phyloP scores from a whole-genome alignment of 2,329 filamentous ascomycete species.

The Exophiala aquamarina region DNA sequence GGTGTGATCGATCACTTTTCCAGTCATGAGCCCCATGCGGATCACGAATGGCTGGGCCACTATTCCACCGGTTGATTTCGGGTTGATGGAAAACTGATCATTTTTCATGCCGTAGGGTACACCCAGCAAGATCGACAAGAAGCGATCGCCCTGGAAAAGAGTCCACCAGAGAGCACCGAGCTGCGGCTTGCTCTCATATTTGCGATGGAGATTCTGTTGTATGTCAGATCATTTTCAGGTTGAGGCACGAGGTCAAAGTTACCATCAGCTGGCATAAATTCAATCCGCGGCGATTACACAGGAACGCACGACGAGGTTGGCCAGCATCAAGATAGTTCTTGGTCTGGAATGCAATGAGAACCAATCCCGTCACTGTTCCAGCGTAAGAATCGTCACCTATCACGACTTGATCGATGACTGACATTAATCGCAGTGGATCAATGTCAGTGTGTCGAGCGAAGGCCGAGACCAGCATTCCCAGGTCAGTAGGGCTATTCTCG shows the following conservation, averaged over 20 bases:
- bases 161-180: slow-evolving; percentile 12
- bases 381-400: slow-evolving; percentile 5
- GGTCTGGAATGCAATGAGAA: slow-evolving; percentile 8
- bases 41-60: slow-evolving; percentile 8
- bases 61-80: slow-evolving; percentile 1
- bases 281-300: slow-evolving; percentile 11
- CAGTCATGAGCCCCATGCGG: slow-evolving; percentile 5
- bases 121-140: slow-evolving; percentile 11
- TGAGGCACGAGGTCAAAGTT: background rate
- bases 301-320: slow-evolving; percentile 11
- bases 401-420: slow-evolving; percentile 10
- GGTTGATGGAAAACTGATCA: slow-evolving; percentile 8
- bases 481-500: background rate
- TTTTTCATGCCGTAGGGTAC: slow-evolving; percentile 10
- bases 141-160: slow-evolving; percentile 8
- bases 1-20: slow-evolving; percentile 12
- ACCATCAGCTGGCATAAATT: slow-evolving; percentile 10
- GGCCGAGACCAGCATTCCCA: slow-evolving; percentile 10
- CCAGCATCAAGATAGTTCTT: slow-evolving; percentile 12
- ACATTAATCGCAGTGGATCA: slow-evolving; percentile 1
- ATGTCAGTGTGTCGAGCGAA: slow-evolving; percentile 6
- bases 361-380: slow-evolving; percentile 3
- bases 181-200: slow-evolving; percentile 1
- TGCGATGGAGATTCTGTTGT: slow-evolving; percentile 12
- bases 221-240: background rate